Percentiles rank a stretch among this genome's conserved stretches.
Conservation (phyloP, 306 rosid species). For the Leucaena leucocephala region DNA sequence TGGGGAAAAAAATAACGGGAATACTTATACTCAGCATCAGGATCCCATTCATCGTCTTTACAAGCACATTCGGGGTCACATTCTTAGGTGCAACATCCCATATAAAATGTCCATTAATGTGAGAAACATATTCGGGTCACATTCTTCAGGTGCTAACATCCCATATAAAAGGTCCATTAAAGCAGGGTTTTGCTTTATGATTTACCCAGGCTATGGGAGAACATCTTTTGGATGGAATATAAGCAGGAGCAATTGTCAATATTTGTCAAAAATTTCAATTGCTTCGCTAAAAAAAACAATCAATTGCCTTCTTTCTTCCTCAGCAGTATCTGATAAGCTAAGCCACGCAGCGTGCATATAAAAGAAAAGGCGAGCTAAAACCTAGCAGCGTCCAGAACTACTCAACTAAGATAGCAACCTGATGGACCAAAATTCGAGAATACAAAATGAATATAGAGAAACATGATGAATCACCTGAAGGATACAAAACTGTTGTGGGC, state of each 20-base stretch:
- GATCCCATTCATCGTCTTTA: too few species aligned
- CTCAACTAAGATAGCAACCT: constrained; percentile 8
- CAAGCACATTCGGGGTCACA: too few species aligned
- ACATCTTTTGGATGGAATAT: too few species aligned
- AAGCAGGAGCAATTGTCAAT: too few species aligned
- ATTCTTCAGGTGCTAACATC: too few species aligned
- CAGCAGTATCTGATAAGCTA: background rate
- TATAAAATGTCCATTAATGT: too few species aligned
- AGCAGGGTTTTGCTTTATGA: too few species aligned
- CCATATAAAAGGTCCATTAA: too few species aligned
- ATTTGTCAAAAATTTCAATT: background rate
- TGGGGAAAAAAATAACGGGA: background rate
- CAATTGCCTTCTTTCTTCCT: background rate
- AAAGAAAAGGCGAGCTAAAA: constrained; percentile 28
- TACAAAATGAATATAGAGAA: background rate
- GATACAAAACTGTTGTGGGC: constrained; percentile 51
- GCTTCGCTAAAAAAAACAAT: background rate
- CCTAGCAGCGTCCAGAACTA: constrained; percentile 30
- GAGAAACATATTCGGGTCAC: too few species aligned
- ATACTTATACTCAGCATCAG: background rate
- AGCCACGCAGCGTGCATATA: background rate
- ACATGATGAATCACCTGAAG: constrained; percentile 55
- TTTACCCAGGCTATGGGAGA: too few species aligned
- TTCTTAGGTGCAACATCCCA: too few species aligned
- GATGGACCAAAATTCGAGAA: background rate